Conservation (phyloP, 164 flowering plant species). For the Annona squamosa region DNA sequence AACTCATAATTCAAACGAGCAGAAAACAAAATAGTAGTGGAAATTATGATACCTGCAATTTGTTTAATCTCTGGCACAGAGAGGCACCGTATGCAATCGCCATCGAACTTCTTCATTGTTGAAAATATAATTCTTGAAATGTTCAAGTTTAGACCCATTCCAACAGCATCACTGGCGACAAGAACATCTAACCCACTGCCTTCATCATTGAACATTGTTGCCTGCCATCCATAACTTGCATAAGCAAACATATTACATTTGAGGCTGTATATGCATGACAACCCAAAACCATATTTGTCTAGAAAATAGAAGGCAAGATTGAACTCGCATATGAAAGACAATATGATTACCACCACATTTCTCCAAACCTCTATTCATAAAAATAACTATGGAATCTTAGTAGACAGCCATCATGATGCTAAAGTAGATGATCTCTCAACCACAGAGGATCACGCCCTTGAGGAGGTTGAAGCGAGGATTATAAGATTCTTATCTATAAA, state of each 20-base stretch:
- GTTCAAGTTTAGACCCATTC: conserved; percentile 97
- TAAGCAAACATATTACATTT: conserved; percentile 14
- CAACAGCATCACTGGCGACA: conserved; percentile 99
- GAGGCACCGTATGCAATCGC: conserved; percentile 53
- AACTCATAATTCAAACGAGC: not conserved
- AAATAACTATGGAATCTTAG: too few species aligned
- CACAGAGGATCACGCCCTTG: too few species aligned
- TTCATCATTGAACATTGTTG: conserved; percentile 88
- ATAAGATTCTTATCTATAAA: too few species aligned
- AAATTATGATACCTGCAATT: conserved; percentile 63
- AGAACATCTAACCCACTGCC: conserved; percentile 85
- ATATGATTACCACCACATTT: not conserved
- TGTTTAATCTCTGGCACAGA: conserved; percentile 88
- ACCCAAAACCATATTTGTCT: not conserved
- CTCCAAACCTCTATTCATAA: not conserved
- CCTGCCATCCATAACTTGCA: conserved; percentile 68
- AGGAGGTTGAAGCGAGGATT: too few species aligned
- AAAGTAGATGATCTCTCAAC: too few species aligned
- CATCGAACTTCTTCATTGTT: conserved; percentile 75
- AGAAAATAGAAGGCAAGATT: not conserved
- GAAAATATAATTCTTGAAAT: conserved; percentile 90
- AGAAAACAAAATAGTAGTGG: not conserved
- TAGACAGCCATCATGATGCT: too few species aligned
- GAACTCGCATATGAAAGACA: not conserved
- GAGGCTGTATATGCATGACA: not conserved